These are phyloP conservation scores for Nothophytophthora sp. DNA, from an alignment of 352 stramenopile species.

Conservation along the genomic window DNA sequence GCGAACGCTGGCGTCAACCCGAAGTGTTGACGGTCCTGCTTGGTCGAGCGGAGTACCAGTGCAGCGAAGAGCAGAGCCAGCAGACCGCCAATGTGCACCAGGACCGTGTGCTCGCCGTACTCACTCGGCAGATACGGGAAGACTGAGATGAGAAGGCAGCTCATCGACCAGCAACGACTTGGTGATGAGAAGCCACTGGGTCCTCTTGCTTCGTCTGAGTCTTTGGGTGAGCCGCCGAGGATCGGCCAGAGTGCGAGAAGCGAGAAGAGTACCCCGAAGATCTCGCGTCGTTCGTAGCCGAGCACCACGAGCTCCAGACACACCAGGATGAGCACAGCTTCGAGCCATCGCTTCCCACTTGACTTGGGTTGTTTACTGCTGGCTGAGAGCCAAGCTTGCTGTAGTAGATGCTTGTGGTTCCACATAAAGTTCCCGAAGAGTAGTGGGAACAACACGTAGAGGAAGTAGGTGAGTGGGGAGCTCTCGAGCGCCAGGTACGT, in stretches of 20 bases:
- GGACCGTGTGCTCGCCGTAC: constrained; percentile 61
- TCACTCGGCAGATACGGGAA: constrained; percentile 80
- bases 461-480: constrained; percentile 75
- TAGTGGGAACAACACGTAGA: constrained; percentile 73
- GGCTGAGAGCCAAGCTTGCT: constrained; percentile 1
- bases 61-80: constrained; percentile 18
- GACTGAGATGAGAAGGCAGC: constrained; percentile 60
- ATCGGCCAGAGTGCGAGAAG: constrained; percentile 56
- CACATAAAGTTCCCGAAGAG: constrained; percentile 66
- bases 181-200: constrained; percentile 2
- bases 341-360: constrained; percentile 23
- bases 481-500: constrained; percentile 62
- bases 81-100: constrained; percentile 60
- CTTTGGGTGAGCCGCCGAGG: constrained; percentile 13
- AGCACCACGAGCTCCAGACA: constrained; percentile 70
- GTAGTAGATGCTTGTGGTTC: constrained; percentile 40
- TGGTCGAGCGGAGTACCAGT: not conserved
- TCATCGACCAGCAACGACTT: constrained; percentile 41
- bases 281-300: constrained; percentile 62
- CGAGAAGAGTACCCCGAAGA: constrained; percentile 70
- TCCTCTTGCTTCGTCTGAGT: not conserved
- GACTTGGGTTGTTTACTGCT: constrained; percentile 3
- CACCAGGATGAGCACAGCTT: constrained; percentile 40
- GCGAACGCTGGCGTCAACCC: constrained; percentile 12
- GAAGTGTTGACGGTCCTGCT: not conserved